Evolutionary conservation across 768 basidiomycete species (phyloP).

Genomic region (Naematelia encephala): DNA sequence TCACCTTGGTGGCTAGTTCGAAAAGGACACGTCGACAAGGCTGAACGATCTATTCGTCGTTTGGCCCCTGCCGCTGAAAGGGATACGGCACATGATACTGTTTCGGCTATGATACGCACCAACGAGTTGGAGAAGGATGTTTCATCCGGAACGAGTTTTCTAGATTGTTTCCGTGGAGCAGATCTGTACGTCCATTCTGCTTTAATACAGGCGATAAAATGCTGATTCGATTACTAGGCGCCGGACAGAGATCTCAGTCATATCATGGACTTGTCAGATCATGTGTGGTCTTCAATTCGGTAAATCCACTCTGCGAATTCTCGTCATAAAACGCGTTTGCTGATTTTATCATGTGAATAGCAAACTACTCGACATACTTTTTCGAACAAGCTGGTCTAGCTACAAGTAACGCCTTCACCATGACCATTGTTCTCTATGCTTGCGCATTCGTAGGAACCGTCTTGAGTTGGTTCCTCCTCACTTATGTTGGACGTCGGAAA

Average conservation of each 20-base stretch:
- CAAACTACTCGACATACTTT: constrained; percentile 23
- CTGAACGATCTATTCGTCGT: constrained; percentile 18
- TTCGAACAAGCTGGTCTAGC: constrained; percentile 37
- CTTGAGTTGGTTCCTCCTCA: constrained; percentile 34
- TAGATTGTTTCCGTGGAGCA: constrained; percentile 16
- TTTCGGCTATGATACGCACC: constrained; percentile 36
- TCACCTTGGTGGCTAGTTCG: constrained; percentile 38
- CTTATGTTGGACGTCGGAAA: constrained; percentile 40
- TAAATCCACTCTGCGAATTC: too few species aligned
- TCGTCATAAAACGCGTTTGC: background rate
- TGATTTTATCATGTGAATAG: background rate
- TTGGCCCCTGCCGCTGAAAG: constrained; percentile 9
- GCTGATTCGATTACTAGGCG: too few species aligned
- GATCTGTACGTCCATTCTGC: too few species aligned
- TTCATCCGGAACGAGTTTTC: constrained; percentile 23
- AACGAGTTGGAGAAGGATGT: constrained; percentile 33
- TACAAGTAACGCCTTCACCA: constrained; percentile 22
- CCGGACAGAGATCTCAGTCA: constrained; percentile 38
- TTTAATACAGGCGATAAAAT: background rate
- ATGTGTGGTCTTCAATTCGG: constrained; percentile 20
- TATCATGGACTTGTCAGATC: constrained; percentile 22
- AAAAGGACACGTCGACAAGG: constrained; percentile 24
- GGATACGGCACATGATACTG: constrained; percentile 11
- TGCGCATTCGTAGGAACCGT: constrained; percentile 37
- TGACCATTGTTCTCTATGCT: constrained; percentile 24